phyloP scores from a whole-genome alignment of 73 alveolate genomes.

The Breviolum minutum region DNA sequence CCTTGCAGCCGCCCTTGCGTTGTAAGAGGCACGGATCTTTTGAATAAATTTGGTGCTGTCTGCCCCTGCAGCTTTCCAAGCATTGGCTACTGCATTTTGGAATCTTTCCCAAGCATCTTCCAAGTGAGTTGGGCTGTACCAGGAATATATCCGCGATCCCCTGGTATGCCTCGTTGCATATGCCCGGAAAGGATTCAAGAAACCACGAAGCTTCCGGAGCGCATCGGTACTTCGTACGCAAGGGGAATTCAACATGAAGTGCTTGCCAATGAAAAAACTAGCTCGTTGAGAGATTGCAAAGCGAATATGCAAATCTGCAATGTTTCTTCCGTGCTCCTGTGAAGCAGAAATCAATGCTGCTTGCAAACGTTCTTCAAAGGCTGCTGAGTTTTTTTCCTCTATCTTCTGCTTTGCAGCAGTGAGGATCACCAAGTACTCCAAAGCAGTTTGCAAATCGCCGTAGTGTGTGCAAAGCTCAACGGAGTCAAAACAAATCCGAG shows the following conservation, averaged over 20 bases:
- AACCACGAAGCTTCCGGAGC: neutral
- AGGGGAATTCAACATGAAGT: neutral
- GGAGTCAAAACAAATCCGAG: neutral
- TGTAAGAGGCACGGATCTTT: neutral
- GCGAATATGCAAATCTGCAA: neutral
- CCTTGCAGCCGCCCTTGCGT: neutral
- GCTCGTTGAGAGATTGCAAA: neutral
- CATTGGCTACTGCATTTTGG: neutral
- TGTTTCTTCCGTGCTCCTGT: neutral
- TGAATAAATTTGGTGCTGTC: neutral
- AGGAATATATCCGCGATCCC: neutral
- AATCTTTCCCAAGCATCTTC: neutral
- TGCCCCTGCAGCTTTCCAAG: neutral
- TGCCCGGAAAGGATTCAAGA: neutral
- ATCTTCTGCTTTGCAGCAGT: slow-evolving; percentile 14
- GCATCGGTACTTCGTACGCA: neutral
- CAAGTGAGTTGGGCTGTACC: neutral
- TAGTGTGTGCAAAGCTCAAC: neutral
- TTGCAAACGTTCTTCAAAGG: neutral
- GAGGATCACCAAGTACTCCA: slow-evolving; percentile 6
- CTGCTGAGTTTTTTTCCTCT: neutral
- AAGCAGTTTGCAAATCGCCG: slow-evolving; percentile 7
- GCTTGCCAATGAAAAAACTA: neutral
- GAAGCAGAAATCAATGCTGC: neutral
- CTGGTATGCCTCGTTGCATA: neutral